Evolutionary conservation across 2,329 filamentous ascomycete species (phyloP).

Genomic region (Orbilia javanica): DNA sequence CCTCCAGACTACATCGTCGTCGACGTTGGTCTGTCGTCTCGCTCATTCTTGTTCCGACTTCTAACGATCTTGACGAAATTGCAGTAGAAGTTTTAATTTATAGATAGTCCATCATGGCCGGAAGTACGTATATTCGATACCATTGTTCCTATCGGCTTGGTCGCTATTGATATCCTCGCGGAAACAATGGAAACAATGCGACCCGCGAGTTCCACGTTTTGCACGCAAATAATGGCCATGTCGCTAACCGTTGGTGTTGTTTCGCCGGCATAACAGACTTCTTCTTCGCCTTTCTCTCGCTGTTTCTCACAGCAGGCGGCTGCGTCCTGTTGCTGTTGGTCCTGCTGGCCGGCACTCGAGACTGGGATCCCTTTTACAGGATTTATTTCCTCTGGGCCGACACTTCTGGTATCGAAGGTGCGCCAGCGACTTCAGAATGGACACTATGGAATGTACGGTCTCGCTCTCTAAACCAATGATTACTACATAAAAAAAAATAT

Average conservation of each 20-base stretch:
- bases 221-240: neutral
- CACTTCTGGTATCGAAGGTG: conserved; percentile 78
- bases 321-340: conserved; percentile 76
- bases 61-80: conserved; percentile 24
- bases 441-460: conserved; percentile 90
- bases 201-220: conserved; percentile 34
- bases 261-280: conserved; percentile 10
- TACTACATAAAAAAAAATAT: conserved; percentile 64
- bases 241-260: conserved; percentile 32
- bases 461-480: conserved; percentile 67
- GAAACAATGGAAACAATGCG: neutral
- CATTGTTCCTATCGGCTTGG: neutral
- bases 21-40: neutral
- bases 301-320: conserved; percentile 74
- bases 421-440: conserved; percentile 80
- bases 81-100: conserved; percentile 14
- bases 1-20: too few species aligned
- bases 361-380: conserved; percentile 73
- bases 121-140: conserved; percentile 45
- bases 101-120: conserved; percentile 44
- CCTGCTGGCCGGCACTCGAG: conserved; percentile 73
- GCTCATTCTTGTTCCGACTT: conserved; percentile 9
- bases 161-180: neutral
- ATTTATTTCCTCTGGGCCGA: conserved; percentile 89
- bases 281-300: conserved; percentile 66